phyloP scores from a whole-genome alignment of 441 rosid species.

The Bruguiera hainesii region DNA sequence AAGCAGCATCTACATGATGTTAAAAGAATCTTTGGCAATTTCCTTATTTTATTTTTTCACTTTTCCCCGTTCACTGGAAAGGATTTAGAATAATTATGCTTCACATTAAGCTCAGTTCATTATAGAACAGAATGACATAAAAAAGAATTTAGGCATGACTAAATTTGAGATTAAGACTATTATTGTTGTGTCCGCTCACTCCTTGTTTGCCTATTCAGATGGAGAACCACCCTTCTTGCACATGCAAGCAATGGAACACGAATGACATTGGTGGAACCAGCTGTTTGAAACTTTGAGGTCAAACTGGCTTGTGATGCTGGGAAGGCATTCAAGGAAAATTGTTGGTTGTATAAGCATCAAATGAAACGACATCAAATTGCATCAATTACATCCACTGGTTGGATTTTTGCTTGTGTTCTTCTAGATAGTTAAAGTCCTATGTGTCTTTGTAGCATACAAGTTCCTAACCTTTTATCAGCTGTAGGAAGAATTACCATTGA shows the following conservation, averaged over 20 bases:
- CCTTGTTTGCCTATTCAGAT: background rate
- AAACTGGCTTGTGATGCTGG: constrained; percentile 2
- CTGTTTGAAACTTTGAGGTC: background rate
- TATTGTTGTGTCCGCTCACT: background rate
- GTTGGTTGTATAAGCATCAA: background rate
- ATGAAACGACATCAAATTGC: constrained; percentile 12
- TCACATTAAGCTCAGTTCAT: no score
- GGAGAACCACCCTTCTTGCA: background rate
- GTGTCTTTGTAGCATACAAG: background rate
- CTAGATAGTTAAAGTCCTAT: background rate
- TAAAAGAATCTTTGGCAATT: no score
- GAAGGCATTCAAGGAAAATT: constrained; percentile 23
- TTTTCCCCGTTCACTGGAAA: no score
- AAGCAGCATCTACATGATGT: no score
- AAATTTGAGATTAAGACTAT: background rate
- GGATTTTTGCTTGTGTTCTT: background rate
- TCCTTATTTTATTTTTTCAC: no score
- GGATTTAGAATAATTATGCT: no score
- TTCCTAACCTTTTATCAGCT: background rate
- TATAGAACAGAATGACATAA: no score
- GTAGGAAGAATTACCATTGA: background rate
- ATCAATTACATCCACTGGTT: constrained; percentile 2
- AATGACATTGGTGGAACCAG: background rate
- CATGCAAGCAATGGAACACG: background rate
- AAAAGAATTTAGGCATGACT: background rate